Evolutionary conservation across 768 basidiomycete genomes (phyloP), one percentile per base, ranked within the genome.

Genomic region (Albatrellus ellisii): DNA sequence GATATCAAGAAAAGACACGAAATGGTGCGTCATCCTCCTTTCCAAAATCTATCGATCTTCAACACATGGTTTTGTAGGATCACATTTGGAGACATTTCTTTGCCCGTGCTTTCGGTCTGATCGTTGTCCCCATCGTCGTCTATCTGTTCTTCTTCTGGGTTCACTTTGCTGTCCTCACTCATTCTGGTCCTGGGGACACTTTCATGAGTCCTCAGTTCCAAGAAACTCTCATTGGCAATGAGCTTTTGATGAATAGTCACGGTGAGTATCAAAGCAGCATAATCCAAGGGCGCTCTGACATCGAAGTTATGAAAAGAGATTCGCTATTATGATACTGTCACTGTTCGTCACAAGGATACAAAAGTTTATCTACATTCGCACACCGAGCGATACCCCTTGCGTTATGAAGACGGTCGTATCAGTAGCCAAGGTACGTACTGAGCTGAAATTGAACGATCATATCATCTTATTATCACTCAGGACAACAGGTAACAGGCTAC

Each of bases 201-300:
- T 99, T 98, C 67, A 98, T 98, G 95, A 90, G 85, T 57, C 92
- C 95, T 5, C 80, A 79, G 4, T 99, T 99, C 76, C 95, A 99
- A 62, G 91, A 98, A 63, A 95, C 91, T 14, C 67, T 99, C 39
- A 61, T 69, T 17, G 91, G 90, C 24, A 99, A 95, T 51, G 91
- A 98, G 54, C 68, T 99, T 61, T 62, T 97, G 43, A 58, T 97
- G 47, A 88, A 88, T 55, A 85, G 88, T 50, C 83, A 92, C 65
- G 94, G 94, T 91, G 51, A 43, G 69, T 50, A 6, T 14, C 0
- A 4, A 35, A 4, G 21, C 35, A 39, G 43, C 11, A 52, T 25
- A 6, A 15, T 44, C 17, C 44, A 14, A 1, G n/a, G 32, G 10
- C 8, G 43, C 9, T 28, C n/a, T 35, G 43, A 41, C 29, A 36